Evolutionary conservation across 75 land plant genomes (phyloP).

Genomic region (Cupressus sempervirens): DNA sequence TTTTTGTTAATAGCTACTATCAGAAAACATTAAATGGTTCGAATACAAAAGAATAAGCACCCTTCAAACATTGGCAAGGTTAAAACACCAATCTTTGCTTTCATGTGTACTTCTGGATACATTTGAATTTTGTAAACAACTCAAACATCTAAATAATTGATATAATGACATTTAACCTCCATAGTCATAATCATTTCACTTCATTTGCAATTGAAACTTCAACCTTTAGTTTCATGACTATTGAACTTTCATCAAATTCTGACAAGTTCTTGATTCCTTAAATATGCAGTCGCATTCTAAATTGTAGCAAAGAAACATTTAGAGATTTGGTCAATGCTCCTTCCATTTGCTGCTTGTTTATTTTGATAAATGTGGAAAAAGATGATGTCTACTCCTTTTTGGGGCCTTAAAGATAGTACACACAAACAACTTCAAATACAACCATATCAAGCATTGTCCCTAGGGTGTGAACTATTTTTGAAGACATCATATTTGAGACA

Average conservation of each 20-base stretch:
- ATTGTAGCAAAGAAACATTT: not conserved
- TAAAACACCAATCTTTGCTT: no score
- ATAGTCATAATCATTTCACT: no score
- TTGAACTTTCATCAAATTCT: not conserved
- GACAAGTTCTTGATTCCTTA: not conserved
- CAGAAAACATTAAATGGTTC: no score
- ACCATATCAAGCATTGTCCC: constrained; percentile 97
- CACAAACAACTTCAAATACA: constrained; percentile 44
- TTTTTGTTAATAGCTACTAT: no score
- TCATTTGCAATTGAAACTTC: not conserved
- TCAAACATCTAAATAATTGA: not conserved
- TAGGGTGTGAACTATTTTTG: constrained; percentile 87
- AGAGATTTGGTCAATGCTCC: not conserved
- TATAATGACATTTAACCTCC: not conserved
- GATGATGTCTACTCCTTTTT: not conserved
- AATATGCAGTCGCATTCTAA: not conserved
- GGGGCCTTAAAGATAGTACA: not conserved
- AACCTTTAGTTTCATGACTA: not conserved
- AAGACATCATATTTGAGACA: constrained; percentile 94
- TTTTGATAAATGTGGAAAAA: not conserved
- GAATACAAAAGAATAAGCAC: not conserved
- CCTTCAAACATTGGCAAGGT: not conserved
- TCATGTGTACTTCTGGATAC: no score
- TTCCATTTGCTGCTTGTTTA: not conserved
- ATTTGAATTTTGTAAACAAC: no score